phyloP scores from a whole-genome alignment of 768 basidiomycete species.

The Mycena olivaceomarginata region DNA sequence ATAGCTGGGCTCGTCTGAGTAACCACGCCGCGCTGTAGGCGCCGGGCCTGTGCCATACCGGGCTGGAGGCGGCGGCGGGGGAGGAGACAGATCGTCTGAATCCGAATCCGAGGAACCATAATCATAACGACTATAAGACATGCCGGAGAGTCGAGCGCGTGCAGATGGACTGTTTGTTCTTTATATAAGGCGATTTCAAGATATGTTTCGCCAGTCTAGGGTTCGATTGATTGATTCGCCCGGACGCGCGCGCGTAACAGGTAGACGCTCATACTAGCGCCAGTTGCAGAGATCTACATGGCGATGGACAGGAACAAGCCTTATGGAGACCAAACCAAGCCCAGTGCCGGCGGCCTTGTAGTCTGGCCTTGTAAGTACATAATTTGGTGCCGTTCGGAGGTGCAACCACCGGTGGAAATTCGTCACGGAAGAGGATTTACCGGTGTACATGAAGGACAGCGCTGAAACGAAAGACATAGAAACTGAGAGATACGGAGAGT shows the following conservation, averaged over 20 bases:
- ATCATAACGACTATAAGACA: conserved; percentile 10
- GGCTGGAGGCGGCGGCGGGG: conserved; percentile 6
- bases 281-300: not conserved
- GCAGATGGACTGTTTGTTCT: not conserved
- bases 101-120: not conserved
- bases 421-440: too few species aligned
- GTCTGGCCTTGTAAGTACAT: too few species aligned
- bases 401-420: too few species aligned
- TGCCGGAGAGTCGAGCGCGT: not conserved
- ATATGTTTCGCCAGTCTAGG: not conserved
- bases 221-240: conserved; percentile 1
- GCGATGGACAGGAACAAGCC: not conserved
- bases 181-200: not conserved
- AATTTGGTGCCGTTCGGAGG: too few species aligned
- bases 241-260: not conserved
- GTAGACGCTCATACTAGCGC: not conserved
- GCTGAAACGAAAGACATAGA: too few species aligned
- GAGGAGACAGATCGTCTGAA: conserved; percentile 12
- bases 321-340: not conserved
- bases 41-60: conserved; percentile 1
- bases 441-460: too few species aligned
- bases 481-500: too few species aligned
- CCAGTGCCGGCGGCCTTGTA: too few species aligned
- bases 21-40: not conserved
- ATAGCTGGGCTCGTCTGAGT: conserved; percentile 5